phyloP scores from a whole-genome alignment of 331 rosid species.

The Spiraea crenata region DNA sequence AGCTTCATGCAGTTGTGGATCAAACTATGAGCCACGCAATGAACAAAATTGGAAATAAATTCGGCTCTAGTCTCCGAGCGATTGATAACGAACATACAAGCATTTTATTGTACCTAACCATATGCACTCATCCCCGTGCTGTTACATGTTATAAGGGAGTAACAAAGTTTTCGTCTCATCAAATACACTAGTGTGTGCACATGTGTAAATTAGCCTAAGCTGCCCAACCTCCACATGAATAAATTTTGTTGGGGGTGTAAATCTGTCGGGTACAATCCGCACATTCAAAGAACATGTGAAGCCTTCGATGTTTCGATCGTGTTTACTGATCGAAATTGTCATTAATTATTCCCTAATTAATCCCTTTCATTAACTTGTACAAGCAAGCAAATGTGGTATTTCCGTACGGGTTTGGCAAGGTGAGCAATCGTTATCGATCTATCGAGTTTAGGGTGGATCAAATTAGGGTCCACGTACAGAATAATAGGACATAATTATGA shows the following conservation, averaged over 20 bases:
- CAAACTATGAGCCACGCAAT: background rate
- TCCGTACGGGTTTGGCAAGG: constrained; percentile 63
- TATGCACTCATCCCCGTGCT: background rate
- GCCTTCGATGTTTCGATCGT: background rate
- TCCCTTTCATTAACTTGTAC: background rate
- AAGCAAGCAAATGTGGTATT: too few relatives aligned
- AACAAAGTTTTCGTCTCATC: background rate
- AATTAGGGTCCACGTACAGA: constrained; percentile 48
- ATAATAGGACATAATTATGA: constrained; percentile 36
- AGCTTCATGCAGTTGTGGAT: constrained; percentile 20
- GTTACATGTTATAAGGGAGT: background rate
- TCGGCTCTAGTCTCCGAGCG: constrained; percentile 17
- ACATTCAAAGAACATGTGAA: constrained; percentile 6
- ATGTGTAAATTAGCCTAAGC: constrained; percentile 8
- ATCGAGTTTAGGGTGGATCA: constrained; percentile 44
- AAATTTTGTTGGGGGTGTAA: constrained; percentile 10
- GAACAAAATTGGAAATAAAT: constrained; percentile 25
- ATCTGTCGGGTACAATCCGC: constrained; percentile 5
- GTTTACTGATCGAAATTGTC: background rate
- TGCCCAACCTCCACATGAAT: constrained; percentile 3
- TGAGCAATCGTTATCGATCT: constrained; percentile 48
- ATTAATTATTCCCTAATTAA: background rate
- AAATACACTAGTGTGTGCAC: background rate
- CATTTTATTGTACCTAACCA: constrained; percentile 29
- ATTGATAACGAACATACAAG: constrained; percentile 32